Percentiles rank a stretch among this genome's conserved stretches.
Conservation (phyloP, 179 eudicot genomes). For the Sideroxylon spinosum region DNA sequence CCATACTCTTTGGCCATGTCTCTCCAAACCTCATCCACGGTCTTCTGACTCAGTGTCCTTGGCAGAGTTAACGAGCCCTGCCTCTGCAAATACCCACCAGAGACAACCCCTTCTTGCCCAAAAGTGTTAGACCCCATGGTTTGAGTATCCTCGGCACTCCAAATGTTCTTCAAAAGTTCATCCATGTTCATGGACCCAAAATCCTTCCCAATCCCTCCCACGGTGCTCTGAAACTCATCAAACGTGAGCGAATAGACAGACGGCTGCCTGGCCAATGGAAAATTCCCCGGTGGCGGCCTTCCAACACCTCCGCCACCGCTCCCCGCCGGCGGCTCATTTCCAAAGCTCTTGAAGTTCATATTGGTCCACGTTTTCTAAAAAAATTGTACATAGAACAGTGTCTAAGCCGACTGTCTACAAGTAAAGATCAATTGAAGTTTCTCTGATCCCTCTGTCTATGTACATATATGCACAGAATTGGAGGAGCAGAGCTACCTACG, state of each 20-base stretch:
- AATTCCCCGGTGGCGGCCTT: conserved; percentile 19
- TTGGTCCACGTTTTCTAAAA: conserved; percentile 12
- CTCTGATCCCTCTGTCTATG: too few relatives aligned
- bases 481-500: too few relatives aligned
- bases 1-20: conserved; percentile 43
- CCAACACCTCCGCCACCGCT: conserved; percentile 14
- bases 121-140: conserved; percentile 32
- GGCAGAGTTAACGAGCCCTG: conserved; percentile 77
- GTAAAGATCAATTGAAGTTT: too few relatives aligned
- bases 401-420: too few relatives aligned
- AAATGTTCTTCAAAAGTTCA: conserved; percentile 37
- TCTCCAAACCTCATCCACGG: conserved; percentile 91
- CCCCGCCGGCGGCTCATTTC: conserved; percentile 19
- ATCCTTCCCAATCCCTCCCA: conserved; percentile 35
- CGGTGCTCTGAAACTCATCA: conserved; percentile 36
- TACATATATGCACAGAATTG: too few relatives aligned
- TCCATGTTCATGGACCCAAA: conserved; percentile 49
- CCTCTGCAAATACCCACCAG: conserved; percentile 52
- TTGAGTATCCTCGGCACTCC: conserved; percentile 43
- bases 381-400: neutral
- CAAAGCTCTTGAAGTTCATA: conserved; percentile 27
- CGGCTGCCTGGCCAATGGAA: conserved; percentile 28
- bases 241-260: conserved; percentile 40
- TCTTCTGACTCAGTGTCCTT: conserved; percentile 76
- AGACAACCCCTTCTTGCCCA: conserved; percentile 19